Percentiles rank a stretch among this genome's conserved stretches.
phyloP scores from a whole-genome alignment of 805 yeast species.

The Ogataea saltuana region DNA sequence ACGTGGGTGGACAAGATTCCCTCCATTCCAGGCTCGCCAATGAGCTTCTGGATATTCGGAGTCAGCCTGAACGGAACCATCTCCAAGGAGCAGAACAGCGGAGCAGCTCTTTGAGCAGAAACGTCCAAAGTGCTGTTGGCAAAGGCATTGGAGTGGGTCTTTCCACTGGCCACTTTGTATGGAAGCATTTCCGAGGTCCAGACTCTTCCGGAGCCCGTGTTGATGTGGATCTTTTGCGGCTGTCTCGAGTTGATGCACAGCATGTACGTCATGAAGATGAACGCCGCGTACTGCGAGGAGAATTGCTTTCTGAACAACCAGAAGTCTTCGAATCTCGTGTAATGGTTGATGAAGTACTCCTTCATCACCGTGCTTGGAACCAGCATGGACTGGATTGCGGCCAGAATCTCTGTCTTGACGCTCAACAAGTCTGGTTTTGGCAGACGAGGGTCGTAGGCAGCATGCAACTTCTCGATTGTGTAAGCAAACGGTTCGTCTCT shows the following conservation, averaged over 20 bases:
- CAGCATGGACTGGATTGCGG: conserved; percentile 82
- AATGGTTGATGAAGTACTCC: conserved; percentile 70
- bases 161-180: conserved; percentile 64
- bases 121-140: conserved; percentile 49
- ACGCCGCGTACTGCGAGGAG: conserved; percentile 90
- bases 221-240: conserved; percentile 88
- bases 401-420: conserved; percentile 85
- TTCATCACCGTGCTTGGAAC: conserved; percentile 84
- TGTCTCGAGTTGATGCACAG: conserved; percentile 90
- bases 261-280: conserved; percentile 90
- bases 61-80: conserved; percentile 95
- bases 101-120: conserved; percentile 59
- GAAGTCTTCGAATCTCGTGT: conserved; percentile 84
- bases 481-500: conserved; percentile 90
- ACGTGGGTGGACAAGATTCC: conserved; percentile 86
- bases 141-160: conserved; percentile 41
- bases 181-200: conserved; percentile 97
- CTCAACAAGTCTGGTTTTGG: conserved; percentile 92
- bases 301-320: conserved; percentile 97
- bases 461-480: conserved; percentile 80
- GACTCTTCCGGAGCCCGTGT: conserved; percentile 79
- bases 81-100: conserved; percentile 87
- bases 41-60: conserved; percentile 89
- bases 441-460: conserved; percentile 89
- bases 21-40: conserved; percentile 92